Evolutionary conservation across 805 yeast genomes (phyloP).

Genomic region (Myxozyma monticola): DNA sequence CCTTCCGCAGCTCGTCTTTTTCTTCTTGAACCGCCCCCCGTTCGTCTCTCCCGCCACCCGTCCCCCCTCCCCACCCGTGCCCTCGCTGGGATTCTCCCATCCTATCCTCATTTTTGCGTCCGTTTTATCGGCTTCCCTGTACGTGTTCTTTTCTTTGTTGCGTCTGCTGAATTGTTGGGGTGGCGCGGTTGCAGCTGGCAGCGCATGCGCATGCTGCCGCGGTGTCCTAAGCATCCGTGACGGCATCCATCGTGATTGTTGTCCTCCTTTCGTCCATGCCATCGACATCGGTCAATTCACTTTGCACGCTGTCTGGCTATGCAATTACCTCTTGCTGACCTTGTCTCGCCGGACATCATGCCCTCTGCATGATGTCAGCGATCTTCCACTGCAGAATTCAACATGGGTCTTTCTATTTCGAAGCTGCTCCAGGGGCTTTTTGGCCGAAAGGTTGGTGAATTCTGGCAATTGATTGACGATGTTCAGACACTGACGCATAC

Average conservation of each 20-base stretch:
- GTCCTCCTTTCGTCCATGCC: background rate
- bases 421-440: constrained; percentile 92
- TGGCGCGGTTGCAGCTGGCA: constrained; percentile 1
- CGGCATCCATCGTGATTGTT: background rate
- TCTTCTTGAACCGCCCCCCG: constrained; percentile 1
- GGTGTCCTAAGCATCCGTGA: background rate
- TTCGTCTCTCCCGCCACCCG: constrained; percentile 3
- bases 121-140: background rate
- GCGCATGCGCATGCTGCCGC: background rate
- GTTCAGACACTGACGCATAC: too few relatives aligned
- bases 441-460: constrained; percentile 73
- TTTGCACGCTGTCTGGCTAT: too few relatives aligned
- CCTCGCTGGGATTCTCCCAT: background rate
- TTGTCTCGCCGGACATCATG: constrained; percentile 1
- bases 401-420: constrained; percentile 95
- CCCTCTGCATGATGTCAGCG: background rate
- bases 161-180: background rate
- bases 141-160: background rate
- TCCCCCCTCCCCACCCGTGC: background rate
- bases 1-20: constrained; percentile 5
- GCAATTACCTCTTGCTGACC: background rate
- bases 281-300: background rate
- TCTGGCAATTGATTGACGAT: too few relatives aligned
- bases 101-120: background rate
- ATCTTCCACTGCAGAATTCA: constrained; percentile 5